Evolutionary conservation across 2,329 filamentous ascomycete species (phyloP), one percentile per base, ranked within the genome.

Genomic region (Colletotrichum sp.): DNA sequence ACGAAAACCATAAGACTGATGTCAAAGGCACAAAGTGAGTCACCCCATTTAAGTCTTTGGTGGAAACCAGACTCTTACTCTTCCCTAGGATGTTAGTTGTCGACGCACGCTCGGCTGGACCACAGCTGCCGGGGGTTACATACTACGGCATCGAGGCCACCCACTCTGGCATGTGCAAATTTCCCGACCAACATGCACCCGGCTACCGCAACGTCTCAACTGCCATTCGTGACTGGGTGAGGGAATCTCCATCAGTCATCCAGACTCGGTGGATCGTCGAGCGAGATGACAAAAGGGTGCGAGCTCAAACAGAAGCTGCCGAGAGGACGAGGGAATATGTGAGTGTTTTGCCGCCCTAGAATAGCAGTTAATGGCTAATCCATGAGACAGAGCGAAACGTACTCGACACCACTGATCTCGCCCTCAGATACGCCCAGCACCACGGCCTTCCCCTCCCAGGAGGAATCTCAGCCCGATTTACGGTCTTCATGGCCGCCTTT

Each of bases 121-220:
- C 94, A 0, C 90, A 91, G 70, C 85, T 94, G 16, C 92, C 93
- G 8, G 93, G 93, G 36, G 93, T 94, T 0, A 92, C 91, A 56
- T 93, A 93, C 78, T 94, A 93, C 83, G 93, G 93, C n/a, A 94
- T 95, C 74, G 93, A 95, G 78, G 92, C 92, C 9, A 91, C 90
- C n/a, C 93, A 95, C 80, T 91, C 91, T 2, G 87, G 88, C 58
- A 94, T 95, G 91, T 94, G 92, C 86, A 95, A 94, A 80, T 95
- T 94, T 75, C 88, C 91, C 26, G 89, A 89, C 77, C 87, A 88
- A 65, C 90, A 87, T 76, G 89, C 94, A 0, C 92, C 94, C 0
- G 94, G 94, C 1, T 96, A 93, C 80, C 82, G 86, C 7, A 89
- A 86, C 13, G 82, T 91, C 16, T 85, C 88, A 3, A 87, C 85